These are phyloP conservation scores for Kalmanozyma brasiliensis DNA, from an alignment of 1,284 basidiomycete species.

Conservation along the genomic window DNA sequence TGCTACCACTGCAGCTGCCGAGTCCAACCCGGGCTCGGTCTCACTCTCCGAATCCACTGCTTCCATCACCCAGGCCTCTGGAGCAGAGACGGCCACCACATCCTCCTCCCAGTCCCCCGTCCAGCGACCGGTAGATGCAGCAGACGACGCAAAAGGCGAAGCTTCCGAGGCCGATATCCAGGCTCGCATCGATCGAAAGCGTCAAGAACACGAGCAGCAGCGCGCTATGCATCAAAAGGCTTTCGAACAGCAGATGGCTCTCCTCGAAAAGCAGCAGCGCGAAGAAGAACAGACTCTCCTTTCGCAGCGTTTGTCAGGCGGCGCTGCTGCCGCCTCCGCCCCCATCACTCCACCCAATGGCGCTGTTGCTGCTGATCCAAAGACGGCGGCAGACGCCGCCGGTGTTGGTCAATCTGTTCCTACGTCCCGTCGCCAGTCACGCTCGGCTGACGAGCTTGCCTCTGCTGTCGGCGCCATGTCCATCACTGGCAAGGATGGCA, in stretches of 20 bases:
- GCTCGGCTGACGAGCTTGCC: conserved; percentile 26
- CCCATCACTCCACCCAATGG: conserved; percentile 47
- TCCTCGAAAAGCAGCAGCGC: conserved; percentile 54
- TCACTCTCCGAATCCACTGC: conserved; percentile 48
- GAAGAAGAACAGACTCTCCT: conserved; percentile 53
- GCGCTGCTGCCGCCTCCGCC: conserved; percentile 31
- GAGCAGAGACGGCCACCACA: conserved; percentile 26
- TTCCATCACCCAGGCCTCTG: conserved; percentile 29
- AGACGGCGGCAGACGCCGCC: conserved; percentile 13
- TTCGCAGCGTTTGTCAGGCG: conserved; percentile 15
- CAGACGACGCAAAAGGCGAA: conserved; percentile 13
- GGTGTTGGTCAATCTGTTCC: conserved; percentile 34
- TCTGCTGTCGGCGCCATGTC: conserved; percentile 32
- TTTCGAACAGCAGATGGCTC: conserved; percentile 57
- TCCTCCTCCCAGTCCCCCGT: conserved; percentile 24
- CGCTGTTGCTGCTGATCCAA: conserved; percentile 19
- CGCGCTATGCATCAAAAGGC: conserved; percentile 54
- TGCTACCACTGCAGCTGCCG: conserved; percentile 9
- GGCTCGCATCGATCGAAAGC: conserved; percentile 53
- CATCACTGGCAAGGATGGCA: conserved; percentile 15
- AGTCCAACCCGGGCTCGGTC: conserved; percentile 34
- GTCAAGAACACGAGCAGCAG: conserved; percentile 57
- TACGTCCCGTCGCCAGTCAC: conserved; percentile 40
- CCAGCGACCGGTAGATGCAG: conserved; percentile 17
- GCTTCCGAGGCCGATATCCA: conserved; percentile 38